A percentile compares a stretch with the other conserved stretches of the same genome.
phyloP scores from a whole-genome alignment of 2,329 filamentous ascomycete species.

The Ambrosiella xylebori region DNA sequence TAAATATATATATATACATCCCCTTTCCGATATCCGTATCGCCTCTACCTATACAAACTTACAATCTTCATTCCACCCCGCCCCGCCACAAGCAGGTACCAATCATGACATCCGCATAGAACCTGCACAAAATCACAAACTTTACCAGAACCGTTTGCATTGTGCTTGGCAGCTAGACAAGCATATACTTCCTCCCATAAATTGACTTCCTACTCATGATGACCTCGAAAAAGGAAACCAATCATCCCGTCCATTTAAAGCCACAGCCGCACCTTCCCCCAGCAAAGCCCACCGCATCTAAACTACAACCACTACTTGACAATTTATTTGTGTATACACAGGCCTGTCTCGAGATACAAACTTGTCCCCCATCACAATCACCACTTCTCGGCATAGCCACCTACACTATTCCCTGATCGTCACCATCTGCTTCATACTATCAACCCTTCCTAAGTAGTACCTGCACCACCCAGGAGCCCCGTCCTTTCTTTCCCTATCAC shows the following conservation, averaged over 20 bases:
- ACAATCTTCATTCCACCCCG: background rate
- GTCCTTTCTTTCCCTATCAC: too few relatives aligned
- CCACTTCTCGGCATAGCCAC: too few relatives aligned
- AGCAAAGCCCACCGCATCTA: too few relatives aligned
- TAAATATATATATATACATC: background rate
- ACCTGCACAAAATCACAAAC: background rate
- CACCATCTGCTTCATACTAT: too few relatives aligned
- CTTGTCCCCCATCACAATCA: too few relatives aligned
- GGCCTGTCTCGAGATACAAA: too few relatives aligned
- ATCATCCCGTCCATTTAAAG: background rate
- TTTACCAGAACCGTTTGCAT: background rate
- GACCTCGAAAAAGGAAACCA: background rate
- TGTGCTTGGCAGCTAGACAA: background rate
- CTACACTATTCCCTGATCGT: too few relatives aligned
- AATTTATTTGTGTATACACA: too few relatives aligned
- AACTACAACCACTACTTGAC: too few relatives aligned
- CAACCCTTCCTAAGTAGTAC: too few relatives aligned
- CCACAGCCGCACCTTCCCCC: background rate
- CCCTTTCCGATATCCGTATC: too few relatives aligned
- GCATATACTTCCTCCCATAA: background rate
- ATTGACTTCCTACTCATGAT: background rate
- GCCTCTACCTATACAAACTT: background rate
- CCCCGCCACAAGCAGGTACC: background rate
- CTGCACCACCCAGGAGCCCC: too few relatives aligned
- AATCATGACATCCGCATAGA: background rate